Evolutionary conservation across 306 rosid species (phyloP), one percentile per base, ranked within the genome.

Genomic region (Adenanthera pavonina): DNA sequence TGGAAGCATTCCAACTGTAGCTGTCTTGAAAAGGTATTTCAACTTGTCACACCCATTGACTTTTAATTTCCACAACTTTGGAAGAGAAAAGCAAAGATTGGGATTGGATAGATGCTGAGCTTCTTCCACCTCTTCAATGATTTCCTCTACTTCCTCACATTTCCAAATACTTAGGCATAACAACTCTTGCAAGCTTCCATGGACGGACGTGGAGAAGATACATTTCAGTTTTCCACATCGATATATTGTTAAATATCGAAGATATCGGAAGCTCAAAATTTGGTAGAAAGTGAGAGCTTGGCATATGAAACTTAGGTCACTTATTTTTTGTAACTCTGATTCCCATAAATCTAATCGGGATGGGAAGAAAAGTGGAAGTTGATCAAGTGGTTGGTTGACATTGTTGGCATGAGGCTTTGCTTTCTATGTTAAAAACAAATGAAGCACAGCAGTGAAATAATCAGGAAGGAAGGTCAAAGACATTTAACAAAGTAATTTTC

Each of bases 101-200:
- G 74, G 0, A 19, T 46, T 69, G 36, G 38, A 19, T 17, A 44
- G 16, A 19, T 17, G 19, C 5, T n/a, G 54, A 43, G 38, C 3
- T 19, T 69, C 56, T 46, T 69, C 74, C 9, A 43, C 1, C 8
- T 69, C 72, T 25, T 25, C 30, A 25, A 25, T 25, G 2, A 74
- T 74, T 74, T 54, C 67, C 8, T 57, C 79, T 16, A 75, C 8
- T 75, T 75, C 41, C n/a, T 54, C 40, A 40, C 68, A 56, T 7
- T 57, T 15, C 2, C 0, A 2, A 7, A 75, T 60, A 3, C 0
- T 0, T 2, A 75, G 0, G 1, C 0, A 0, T 1, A 5, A 7
- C 44, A 72, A 33, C 1, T 16, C 3, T 33, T 15, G 16, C 6
- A 72, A 44, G 76, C 61, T 48, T 69, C 17, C 15, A 13, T 11